Base-by-base conservation (phyloP, 441 rosid species). In the Eruca vesicaria region DNA sequence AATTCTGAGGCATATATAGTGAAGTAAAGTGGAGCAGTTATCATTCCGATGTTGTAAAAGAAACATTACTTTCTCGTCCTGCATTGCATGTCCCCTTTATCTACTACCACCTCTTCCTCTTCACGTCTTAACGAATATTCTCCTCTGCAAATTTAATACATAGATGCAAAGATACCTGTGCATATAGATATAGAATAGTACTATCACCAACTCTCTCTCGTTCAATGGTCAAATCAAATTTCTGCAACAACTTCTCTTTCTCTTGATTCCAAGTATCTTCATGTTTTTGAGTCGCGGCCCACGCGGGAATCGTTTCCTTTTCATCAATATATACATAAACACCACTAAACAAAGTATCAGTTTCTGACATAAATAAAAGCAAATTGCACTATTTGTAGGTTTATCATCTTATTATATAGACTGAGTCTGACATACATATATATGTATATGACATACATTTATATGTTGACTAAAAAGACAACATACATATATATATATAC, bases 41-140 rank as follows among this genome's bases (percentile, higher is more conserved):
- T 78, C 78, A 78, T 73, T 78, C 81, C 74, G 60, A 73, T 62
- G 66, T 71, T 43, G 55, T 66, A 63, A 70, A 71, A 68, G 78
- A 78, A 73, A 68, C 74, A 43, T 21, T 61, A 73, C 78, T 78
- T 78, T 78, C 62, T 73, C 74, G 55, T 63, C 72, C 80, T 78
- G 78, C 74, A 78, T 78, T 78, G 81, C 81, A 78, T 78, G 74
- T 78, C n/a, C 74, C 81, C 81, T 78, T 73, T 68, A 10, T 60
- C 15, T 61, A 38, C 74, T 53, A 78, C 81, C 70, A 52, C 36
- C 60, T 72, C 73, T 67, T 72, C 69, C 61, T 77, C 76, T 77
- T 77, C 76, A 58, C 76, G 74, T 66, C 77, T 72, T 60, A 28
- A 21, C 70, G 74, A 78, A 78, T 72, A 78, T 52, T 71, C 80